phyloP scores from a whole-genome alignment of 163 green algal species.

The Chlamydomonas reinhardtii region DNA sequence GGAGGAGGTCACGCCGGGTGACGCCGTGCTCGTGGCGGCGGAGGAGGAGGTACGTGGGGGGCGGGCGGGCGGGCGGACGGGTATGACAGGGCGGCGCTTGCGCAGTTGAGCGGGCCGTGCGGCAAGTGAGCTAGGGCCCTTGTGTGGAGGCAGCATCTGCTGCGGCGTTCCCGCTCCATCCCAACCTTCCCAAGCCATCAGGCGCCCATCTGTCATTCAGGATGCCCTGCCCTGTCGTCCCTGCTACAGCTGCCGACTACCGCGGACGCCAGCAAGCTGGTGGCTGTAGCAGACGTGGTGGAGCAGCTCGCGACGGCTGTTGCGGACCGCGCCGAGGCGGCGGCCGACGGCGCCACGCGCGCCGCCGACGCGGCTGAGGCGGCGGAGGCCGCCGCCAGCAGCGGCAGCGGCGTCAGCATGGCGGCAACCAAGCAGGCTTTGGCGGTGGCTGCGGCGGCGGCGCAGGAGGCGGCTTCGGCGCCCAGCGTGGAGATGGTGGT shows the following conservation, averaged over 20 bases:
- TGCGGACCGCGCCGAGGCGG: slow-evolving; percentile 25
- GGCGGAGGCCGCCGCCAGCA: neutral
- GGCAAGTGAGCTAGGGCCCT: too few relatives aligned
- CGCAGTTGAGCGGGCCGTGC: too few relatives aligned
- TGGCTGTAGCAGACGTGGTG: slow-evolving; percentile 21
- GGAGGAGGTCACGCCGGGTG: slow-evolving; percentile 1
- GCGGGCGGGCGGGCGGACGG: too few relatives aligned
- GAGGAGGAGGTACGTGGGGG: neutral
- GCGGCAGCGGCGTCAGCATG: neutral
- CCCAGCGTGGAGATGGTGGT: slow-evolving; percentile 9
- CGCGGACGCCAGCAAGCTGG: slow-evolving; percentile 16
- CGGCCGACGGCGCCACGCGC: neutral
- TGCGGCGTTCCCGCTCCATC: too few relatives aligned
- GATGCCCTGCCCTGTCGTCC: neutral
- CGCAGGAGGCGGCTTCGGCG: slow-evolving; percentile 2
- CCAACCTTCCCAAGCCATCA: too few relatives aligned
- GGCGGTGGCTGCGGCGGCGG: neutral
- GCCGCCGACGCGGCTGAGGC: neutral
- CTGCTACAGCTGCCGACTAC: slow-evolving; percentile 3
- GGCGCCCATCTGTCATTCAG: too few relatives aligned
- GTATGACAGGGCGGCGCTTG: too few relatives aligned
- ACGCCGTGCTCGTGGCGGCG: neutral
- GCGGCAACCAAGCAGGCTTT: slow-evolving; percentile 1
- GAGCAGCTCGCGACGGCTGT: slow-evolving; percentile 28
- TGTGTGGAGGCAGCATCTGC: too few relatives aligned